Conservation (phyloP, 2,329 filamentous ascomycete species). For the Chaetothyriales sp. region DNA sequence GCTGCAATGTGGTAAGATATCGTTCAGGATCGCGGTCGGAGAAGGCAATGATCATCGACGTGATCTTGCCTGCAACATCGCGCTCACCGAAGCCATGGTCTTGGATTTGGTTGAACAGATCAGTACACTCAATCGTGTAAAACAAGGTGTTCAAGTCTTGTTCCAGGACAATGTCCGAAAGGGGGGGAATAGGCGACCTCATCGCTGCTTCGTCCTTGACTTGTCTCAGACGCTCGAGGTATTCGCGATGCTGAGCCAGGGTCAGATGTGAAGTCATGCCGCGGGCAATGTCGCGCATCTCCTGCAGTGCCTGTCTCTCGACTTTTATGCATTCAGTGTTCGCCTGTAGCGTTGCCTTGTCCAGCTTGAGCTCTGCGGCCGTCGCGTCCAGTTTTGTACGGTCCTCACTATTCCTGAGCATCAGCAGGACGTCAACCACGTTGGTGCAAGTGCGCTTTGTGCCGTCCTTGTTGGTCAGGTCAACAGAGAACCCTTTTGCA, state of each 20-base stretch:
- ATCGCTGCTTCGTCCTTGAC: slow-evolving; percentile 10
- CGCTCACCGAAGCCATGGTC: not conserved
- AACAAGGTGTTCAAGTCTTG: not conserved
- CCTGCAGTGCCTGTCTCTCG: slow-evolving; percentile 12
- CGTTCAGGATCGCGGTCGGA: slow-evolving; percentile 10
- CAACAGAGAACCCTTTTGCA: slow-evolving; percentile 4
- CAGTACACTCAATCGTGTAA: not conserved
- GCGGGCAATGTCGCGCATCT: not conserved
- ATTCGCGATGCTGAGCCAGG: not conserved
- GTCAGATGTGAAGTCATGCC: not conserved
- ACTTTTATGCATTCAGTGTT: slow-evolving; percentile 12
- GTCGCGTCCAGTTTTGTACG: slow-evolving; percentile 4
- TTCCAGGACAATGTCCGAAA: slow-evolving; percentile 12
- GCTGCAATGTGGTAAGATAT: slow-evolving; percentile 4
- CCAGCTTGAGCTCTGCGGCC: slow-evolving; percentile 4
- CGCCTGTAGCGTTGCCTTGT: slow-evolving; percentile 11
- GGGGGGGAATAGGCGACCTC: slow-evolving; percentile 11
- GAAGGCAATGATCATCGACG: slow-evolving; percentile 7
- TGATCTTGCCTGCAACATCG: slow-evolving; percentile 9
- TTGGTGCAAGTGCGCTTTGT: slow-evolving; percentile 8
- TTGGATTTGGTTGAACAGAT: not conserved
- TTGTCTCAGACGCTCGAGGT: not conserved
- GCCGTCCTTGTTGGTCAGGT: slow-evolving; percentile 6
- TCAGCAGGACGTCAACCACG: slow-evolving; percentile 12
- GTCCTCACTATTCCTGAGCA: slow-evolving; percentile 3